A percentile compares a stretch with the other conserved stretches of the same genome.
phyloP scores from a whole-genome alignment of 768 basidiomycete genomes.

The Sporobolomyces roseus region DNA sequence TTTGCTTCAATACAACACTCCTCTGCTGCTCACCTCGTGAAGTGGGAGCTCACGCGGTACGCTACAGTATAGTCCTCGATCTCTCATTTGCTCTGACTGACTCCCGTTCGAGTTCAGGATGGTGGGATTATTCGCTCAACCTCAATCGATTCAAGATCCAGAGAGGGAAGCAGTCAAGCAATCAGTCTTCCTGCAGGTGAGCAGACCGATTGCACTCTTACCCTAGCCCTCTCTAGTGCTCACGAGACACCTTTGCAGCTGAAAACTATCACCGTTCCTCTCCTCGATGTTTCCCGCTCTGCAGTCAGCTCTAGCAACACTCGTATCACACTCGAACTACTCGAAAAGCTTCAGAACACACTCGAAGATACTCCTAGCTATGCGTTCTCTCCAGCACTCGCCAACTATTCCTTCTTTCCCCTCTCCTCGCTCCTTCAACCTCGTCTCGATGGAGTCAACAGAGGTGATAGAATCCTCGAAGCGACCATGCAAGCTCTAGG shows the following conservation, averaged over 20 bases:
- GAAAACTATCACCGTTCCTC: conserved; percentile 74
- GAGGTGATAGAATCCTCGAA: conserved; percentile 65
- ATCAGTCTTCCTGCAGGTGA: conserved; percentile 15
- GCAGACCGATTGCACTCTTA: too few species aligned
- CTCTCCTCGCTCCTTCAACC: conserved; percentile 75
- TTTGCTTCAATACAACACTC: too few species aligned
- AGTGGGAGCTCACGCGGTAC: too few species aligned
- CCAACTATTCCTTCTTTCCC: conserved; percentile 83
- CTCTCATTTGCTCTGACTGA: too few species aligned
- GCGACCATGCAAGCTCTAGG: conserved; percentile 51
- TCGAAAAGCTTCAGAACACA: conserved; percentile 59
- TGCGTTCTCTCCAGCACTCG: conserved; percentile 58
- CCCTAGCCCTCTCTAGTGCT: not conserved
- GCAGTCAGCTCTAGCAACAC: conserved; percentile 60
- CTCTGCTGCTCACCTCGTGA: too few species aligned
- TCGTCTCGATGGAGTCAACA: conserved; percentile 67
- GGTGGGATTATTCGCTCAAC: conserved; percentile 15
- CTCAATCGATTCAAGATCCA: not conserved
- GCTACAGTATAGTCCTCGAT: too few species aligned
- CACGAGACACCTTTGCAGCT: conserved; percentile 47
- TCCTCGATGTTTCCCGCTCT: conserved; percentile 61
- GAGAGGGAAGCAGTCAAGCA: conserved; percentile 9
- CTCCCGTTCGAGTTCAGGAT: too few species aligned
- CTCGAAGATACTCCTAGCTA: conserved; percentile 51
- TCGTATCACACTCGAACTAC: conserved; percentile 54